Conservation (phyloP, 305 asterid genomes). For the Salvia sclarea region DNA sequence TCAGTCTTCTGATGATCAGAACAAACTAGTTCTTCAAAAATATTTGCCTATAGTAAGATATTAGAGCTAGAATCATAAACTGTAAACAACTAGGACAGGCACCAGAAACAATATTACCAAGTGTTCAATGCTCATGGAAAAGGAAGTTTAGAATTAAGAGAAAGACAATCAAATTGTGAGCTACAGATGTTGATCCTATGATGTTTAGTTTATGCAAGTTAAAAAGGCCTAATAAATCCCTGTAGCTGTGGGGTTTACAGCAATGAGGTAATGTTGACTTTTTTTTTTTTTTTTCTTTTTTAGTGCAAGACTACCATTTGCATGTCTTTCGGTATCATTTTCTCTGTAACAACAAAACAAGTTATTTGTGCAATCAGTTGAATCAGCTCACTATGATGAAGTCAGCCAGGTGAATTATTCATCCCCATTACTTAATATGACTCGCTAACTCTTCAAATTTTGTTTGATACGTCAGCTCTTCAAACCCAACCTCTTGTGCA, state of each 20-base stretch:
- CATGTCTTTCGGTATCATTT: neutral
- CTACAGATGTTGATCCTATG: neutral
- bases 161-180: neutral
- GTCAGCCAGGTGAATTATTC: neutral
- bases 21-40: constrained; percentile 77
- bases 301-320: neutral
- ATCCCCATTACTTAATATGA: neutral
- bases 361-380: neutral
- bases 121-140: constrained; percentile 24
- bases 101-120: constrained; percentile 25
- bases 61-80: constrained; percentile 35
- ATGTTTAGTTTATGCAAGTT: neutral
- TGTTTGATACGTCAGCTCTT: constrained; percentile 7
- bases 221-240: neutral
- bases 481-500: neutral
- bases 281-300: neutral
- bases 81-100: constrained; percentile 33
- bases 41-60: constrained; percentile 59
- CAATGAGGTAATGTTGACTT: neutral
- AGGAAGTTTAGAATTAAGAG: constrained; percentile 3
- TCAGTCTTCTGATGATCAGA: constrained; percentile 53
- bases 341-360: neutral
- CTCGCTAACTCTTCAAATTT: neutral
- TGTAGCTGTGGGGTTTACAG: neutral
- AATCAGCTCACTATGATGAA: constrained; percentile 15